Conservation (phyloP, 2,329 filamentous ascomycete species). For the Pseudocercospora ulei region DNA sequence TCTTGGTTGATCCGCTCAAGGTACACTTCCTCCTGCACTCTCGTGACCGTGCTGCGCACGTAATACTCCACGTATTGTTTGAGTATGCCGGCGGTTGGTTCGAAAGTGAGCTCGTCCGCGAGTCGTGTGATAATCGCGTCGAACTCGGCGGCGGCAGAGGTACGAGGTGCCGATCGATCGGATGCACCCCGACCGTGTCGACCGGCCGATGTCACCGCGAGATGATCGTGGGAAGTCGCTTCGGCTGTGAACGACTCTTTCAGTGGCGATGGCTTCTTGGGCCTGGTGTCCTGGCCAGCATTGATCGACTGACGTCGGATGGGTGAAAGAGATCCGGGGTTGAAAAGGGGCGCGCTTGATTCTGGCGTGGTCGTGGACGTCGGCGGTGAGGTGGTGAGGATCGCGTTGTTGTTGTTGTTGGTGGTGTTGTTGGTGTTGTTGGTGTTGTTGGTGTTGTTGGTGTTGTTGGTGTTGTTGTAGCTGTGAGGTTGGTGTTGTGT, state of each 20-base stretch:
- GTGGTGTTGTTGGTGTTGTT: too few relatives aligned
- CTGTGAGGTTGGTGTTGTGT: conserved; percentile 14
- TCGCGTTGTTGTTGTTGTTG: conserved; percentile 1
- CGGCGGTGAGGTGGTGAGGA: conserved; percentile 10
- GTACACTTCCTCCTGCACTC: conserved; percentile 31
- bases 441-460: too few relatives aligned
- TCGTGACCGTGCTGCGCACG: conserved; percentile 30
- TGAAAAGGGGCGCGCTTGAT: conserved; percentile 4
- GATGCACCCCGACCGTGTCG: too few relatives aligned
- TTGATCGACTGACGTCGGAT: conserved; percentile 16
- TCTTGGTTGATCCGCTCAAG: conserved; percentile 27
- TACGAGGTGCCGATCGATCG: conserved; percentile 15
- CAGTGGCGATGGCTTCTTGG: conserved; percentile 32
- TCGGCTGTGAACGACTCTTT: conserved; percentile 29
- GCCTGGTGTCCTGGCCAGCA: conserved; percentile 21
- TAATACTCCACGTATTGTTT: conserved; percentile 40
- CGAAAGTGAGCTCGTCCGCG: conserved; percentile 35
- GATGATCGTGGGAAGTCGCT: neutral
- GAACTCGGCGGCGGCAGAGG: conserved; percentile 23
- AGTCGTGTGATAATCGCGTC: conserved; percentile 30
- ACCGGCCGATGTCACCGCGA: too few relatives aligned
- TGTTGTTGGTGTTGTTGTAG: too few relatives aligned
- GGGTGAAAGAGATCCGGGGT: conserved; percentile 18
- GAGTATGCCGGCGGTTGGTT: conserved; percentile 37
- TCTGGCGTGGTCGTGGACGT: conserved; percentile 12